These are phyloP conservation scores for Bruguiera hainesii DNA, from an alignment of 441 rosid genomes.

Conservation along the genomic window DNA sequence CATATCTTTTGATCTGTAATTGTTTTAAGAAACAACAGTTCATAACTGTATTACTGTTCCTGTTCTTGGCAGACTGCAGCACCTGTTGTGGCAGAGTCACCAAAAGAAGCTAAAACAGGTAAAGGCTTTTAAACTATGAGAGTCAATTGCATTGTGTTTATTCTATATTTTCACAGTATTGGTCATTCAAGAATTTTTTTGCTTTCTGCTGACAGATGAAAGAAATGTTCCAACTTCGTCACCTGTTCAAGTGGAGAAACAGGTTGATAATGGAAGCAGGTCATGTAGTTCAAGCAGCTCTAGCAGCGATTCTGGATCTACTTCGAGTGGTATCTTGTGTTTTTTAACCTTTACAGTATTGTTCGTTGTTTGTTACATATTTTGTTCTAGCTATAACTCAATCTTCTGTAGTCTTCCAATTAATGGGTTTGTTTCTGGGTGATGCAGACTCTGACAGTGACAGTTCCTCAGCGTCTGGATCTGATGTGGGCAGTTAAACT, in stretches of 20 bases:
- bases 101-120: slow-evolving; percentile 64
- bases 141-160: background rate
- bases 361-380: background rate
- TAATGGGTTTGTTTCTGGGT: too few relatives aligned
- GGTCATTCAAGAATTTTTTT: slow-evolving; percentile 7
- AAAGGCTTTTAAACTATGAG: slow-evolving; percentile 10
- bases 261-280: slow-evolving; percentile 62
- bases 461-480: slow-evolving; percentile 90
- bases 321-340: slow-evolving; percentile 74
- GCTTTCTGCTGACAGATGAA: slow-evolving; percentile 41
- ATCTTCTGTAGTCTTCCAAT: too few relatives aligned
- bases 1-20: slow-evolving; percentile 14
- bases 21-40: slow-evolving; percentile 4
- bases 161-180: background rate
- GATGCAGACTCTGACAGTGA: slow-evolving; percentile 93
- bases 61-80: slow-evolving; percentile 41
- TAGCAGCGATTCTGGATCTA: slow-evolving; percentile 91
- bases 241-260: slow-evolving; percentile 57
- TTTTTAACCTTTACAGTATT: background rate
- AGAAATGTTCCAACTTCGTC: slow-evolving; percentile 47
- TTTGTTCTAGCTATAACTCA: background rate
- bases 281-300: slow-evolving; percentile 98
- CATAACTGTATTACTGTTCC: slow-evolving; percentile 4
- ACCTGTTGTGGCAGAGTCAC: slow-evolving; percentile 41
- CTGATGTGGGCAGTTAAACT: slow-evolving; percentile 59